Evolutionary conservation across 352 stramenopile genomes (phyloP).

Genomic region (Globisporangium nagaii): DNA sequence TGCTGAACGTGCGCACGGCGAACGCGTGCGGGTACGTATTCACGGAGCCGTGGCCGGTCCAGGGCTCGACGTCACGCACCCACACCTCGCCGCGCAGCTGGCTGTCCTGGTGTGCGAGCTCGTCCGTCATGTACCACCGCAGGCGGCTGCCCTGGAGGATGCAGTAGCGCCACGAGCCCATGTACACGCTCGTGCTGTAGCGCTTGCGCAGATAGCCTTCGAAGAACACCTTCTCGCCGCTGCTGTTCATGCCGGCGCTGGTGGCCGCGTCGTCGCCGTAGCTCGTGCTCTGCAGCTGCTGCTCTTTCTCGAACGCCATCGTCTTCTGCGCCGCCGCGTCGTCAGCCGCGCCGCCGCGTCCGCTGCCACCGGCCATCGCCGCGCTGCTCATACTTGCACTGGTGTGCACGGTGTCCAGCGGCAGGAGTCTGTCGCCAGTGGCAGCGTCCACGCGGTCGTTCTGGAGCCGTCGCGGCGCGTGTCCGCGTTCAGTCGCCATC

Average conservation of each 20-base stretch:
- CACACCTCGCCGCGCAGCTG: conserved; percentile 57
- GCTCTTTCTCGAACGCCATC: conserved; percentile 6
- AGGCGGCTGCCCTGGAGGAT: conserved; percentile 53
- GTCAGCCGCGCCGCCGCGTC: neutral
- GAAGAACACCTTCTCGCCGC: conserved; percentile 16
- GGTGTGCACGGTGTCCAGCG: neutral
- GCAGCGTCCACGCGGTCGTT: neutral
- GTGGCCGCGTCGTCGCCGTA: neutral
- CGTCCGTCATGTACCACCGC: conserved; percentile 61
- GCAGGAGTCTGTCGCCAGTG: conserved; percentile 5
- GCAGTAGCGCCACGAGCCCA: conserved; percentile 74
- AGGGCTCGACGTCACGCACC: conserved; percentile 51
- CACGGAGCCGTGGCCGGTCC: conserved; percentile 50
- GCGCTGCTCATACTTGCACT: too few relatives aligned
- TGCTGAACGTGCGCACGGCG: conserved; percentile 48
- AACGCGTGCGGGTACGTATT: conserved; percentile 55
- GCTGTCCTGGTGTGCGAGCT: conserved; percentile 36
- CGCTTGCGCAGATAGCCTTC: conserved; percentile 63
- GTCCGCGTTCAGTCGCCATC: neutral
- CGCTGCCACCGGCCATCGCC: neutral
- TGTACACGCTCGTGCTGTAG: conserved; percentile 63
- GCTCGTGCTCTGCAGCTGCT: neutral
- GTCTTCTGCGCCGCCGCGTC: conserved; percentile 2
- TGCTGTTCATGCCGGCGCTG: neutral
- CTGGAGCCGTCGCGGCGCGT: too few relatives aligned